Base-by-base conservation (phyloP, 306 rosid genomes). In the Leucaena leucocephala region DNA sequence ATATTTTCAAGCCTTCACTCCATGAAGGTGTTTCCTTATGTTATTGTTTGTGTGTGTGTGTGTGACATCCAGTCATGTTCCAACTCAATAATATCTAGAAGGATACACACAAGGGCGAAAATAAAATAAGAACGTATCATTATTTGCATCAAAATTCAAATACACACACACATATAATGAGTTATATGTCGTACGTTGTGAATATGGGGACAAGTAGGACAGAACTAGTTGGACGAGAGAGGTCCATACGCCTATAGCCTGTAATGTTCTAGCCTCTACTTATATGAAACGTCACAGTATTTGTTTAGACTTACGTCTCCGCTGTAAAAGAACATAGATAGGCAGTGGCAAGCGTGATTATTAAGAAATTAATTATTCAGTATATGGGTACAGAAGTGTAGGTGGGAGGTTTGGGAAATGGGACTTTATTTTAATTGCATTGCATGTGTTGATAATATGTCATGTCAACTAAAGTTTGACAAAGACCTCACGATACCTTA, bases 221-320 rank as follows among this genome's bases (percentile, higher is more conserved):
- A 80, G 85, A 86, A 86, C 86, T 84, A 84, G 82, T 78, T 89
- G 86, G 80, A 35, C 68, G 66, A 67, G 66, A 65, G 82, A 90
- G 91, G 88, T 75, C 97, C 91, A 89, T 3, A 27, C 27, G 27
- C 88, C 76, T 83, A 70, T 73, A 86, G 71, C 89, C 91, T 86
- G 90, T 89, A 79, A 80, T 11, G 78, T 81, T 75, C 71, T 16
- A 52, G 2, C 22, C 22, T 52, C 13, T 45, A 49, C 54, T 27
- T 0, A 27, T 0, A 27, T 27, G 27, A 27, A 27, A 0, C 27
- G 27, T 27, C 27, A 27, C 27, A 27, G 27, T 27, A 27, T 27
- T 27, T 27, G 27, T 27, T 27, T 0, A 27, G 27, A 27, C 27
- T 27, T 27, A 27, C 27, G n/a, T n/a, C n/a, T n/a, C n/a, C n/a